phyloP scores from a whole-genome alignment of 371 early-diverging fungal species.

The Batrachochytrium dendrobatidis region DNA sequence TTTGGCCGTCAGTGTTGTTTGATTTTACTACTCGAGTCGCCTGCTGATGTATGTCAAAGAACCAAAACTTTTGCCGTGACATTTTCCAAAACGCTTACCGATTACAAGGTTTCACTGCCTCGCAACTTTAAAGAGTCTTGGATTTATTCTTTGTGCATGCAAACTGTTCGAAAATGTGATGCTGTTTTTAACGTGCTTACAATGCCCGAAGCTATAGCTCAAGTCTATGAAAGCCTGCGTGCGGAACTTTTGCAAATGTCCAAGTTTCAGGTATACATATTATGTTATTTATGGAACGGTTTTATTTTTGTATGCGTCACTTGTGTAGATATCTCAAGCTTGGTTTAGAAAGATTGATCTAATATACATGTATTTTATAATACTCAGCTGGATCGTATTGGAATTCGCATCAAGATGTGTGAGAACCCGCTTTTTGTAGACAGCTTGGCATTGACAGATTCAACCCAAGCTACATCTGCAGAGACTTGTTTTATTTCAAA shows the following conservation, averaged over 20 bases:
- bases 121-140: constrained; percentile 64
- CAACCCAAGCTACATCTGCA: too few species aligned
- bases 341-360: constrained; percentile 47
- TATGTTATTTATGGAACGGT: not conserved
- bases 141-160: constrained; percentile 72
- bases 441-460: too few species aligned
- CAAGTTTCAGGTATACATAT: constrained; percentile 23
- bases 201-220: constrained; percentile 31
- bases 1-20: constrained; percentile 82
- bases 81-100: constrained; percentile 63
- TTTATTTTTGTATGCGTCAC: not conserved
- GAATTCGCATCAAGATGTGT: not conserved
- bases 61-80: constrained; percentile 65
- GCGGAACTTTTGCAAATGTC: constrained; percentile 72
- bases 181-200: constrained; percentile 42
- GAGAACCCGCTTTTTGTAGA: not conserved
- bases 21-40: constrained; percentile 54
- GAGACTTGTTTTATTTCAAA: constrained; percentile 55
- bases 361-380: constrained; percentile 21
- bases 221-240: constrained; percentile 61
- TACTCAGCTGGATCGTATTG: not conserved
- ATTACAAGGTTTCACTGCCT: constrained; percentile 48
- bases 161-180: constrained; percentile 69
- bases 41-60: constrained; percentile 60
- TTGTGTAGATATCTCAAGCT: constrained; percentile 12